Conservation (phyloP, 2,329 filamentous ascomycete genomes). For the Elsinoe ampelina region DNA sequence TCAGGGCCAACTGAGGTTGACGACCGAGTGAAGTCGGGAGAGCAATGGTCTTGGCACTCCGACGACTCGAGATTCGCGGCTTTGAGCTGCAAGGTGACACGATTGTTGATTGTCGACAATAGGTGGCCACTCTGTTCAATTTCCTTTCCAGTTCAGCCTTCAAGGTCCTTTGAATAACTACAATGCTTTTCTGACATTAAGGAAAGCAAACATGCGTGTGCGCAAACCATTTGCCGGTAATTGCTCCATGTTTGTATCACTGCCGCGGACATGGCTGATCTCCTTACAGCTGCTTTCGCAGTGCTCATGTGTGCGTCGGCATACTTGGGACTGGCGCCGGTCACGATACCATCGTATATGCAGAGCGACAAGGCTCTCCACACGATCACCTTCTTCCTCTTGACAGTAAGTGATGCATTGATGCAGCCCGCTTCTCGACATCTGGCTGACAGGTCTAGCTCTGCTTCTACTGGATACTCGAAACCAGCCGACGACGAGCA, state of each 20-base stretch:
- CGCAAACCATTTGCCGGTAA: conserved; percentile 80
- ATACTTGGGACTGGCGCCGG: conserved; percentile 66
- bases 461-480: conserved; percentile 92
- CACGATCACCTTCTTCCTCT: conserved; percentile 75
- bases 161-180: conserved; percentile 24
- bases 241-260: conserved; percentile 25
- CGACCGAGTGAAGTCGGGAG: conserved; percentile 20
- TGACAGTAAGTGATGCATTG: conserved; percentile 49
- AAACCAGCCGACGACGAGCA: conserved; percentile 76
- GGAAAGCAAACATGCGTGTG: conserved; percentile 59
- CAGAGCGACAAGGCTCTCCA: conserved; percentile 77
- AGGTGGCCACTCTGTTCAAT: not conserved
- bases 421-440: not conserved
- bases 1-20: conserved; percentile 28
- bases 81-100: conserved; percentile 9
- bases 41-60: conserved; percentile 13
- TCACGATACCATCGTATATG: conserved; percentile 52
- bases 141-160: not conserved
- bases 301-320: conserved; percentile 60
- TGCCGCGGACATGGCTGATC: conserved; percentile 11
- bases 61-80: conserved; percentile 11
- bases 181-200: conserved; percentile 21
- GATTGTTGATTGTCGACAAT: not conserved
- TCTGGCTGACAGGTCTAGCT: conserved; percentile 24
- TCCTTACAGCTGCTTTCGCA: conserved; percentile 36